Evolutionary conservation across 768 basidiomycete species (phyloP), one percentile per base, ranked within the genome.

Genomic region (Hysterangium stoloniferum): DNA sequence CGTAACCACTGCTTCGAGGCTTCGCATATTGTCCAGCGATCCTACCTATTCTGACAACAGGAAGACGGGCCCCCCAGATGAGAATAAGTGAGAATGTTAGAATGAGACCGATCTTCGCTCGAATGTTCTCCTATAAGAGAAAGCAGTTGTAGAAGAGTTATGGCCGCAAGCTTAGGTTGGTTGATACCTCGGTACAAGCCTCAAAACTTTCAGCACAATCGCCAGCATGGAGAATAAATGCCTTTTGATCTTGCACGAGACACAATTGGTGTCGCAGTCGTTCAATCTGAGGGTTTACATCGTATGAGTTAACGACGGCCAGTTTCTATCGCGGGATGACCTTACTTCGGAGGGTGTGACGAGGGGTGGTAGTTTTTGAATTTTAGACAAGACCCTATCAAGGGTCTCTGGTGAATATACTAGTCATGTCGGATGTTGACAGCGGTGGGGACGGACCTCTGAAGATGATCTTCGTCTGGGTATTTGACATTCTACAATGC

Each of bases 1-100:
- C 95, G 11, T 77, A 88, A 9, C 72, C 69, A 60, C 86, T 93
- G 60, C 86, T 89, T 49, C 95, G 76, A 1, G 95, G 96, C 64
- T 95, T 96, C 13, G 94, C 93, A 57, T 95, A 96, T 64, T 96
- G 94, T 0, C 95, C 95, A 1, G 94, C 96, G 55, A 98, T 97
- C 9, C 96, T 79, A 5, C 89, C 89, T 45, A 92, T 80, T 29
- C 88, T 81, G 45, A 87, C 94, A 32, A 97, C 85, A n/a, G 94
- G 96, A 28, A 92, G 69, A 41, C 93, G 82, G 4, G 84, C 88
- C 46, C 95, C 92, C 88, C 91, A 90, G 52, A 97, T 82, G 54
- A 98, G 77, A 57, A 99, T 89, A 41, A 99, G 75, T 6, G 92
- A 95, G 73, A 97, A 95, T 4, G 93, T 90, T 8, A 99, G 76